Conservation (phyloP, 441 rosid species). For the Melianthus villosus region DNA sequence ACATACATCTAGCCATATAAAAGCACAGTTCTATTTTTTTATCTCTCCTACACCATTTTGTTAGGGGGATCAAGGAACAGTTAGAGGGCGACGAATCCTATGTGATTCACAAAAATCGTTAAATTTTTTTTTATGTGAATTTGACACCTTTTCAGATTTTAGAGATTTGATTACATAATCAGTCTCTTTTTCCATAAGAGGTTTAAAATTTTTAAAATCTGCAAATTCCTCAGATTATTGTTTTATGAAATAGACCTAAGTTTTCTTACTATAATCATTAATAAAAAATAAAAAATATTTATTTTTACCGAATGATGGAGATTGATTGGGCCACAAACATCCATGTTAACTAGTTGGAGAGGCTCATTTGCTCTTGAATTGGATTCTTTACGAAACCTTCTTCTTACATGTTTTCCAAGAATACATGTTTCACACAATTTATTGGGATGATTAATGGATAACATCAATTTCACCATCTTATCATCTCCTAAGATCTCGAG, state of each 20-base stretch:
- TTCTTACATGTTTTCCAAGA: neutral
- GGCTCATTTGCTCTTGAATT: neutral
- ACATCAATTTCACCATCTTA: neutral
- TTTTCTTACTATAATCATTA: constrained; percentile 6
- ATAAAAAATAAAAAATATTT: constrained; percentile 8
- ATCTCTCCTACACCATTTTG: constrained; percentile 6
- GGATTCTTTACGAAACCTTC: neutral
- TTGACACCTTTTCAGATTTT: neutral
- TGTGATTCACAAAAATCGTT: neutral
- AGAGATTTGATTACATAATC: neutral
- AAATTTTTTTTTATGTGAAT: constrained; percentile 3
- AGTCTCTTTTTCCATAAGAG: constrained; percentile 4
- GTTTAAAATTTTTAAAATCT: constrained; percentile 1
- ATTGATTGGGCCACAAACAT: constrained; percentile 5
- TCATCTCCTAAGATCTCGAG: neutral
- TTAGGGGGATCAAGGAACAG: neutral
- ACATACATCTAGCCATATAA: neutral
- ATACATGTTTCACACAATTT: neutral
- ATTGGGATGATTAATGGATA: neutral
- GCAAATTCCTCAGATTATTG: neutral
- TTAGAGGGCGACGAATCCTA: neutral
- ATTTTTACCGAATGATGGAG: neutral
- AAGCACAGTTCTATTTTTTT: constrained; percentile 6
- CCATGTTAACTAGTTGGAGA: constrained; percentile 2
- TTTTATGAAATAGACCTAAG: constrained; percentile 1